Conservation (phyloP, 176 grass and related monocot genomes). For the Oryza nivara region DNA sequence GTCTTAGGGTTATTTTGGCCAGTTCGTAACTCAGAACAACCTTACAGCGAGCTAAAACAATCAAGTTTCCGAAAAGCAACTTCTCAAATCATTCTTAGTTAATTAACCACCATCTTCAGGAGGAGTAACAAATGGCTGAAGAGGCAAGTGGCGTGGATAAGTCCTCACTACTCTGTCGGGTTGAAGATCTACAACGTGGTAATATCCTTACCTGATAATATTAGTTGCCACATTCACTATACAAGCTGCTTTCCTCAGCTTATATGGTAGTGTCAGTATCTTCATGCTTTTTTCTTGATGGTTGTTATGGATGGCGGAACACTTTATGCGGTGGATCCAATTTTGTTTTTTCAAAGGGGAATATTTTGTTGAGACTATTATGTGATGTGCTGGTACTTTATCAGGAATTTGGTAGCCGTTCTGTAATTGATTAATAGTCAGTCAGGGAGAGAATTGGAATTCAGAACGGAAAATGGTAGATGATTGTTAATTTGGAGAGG, state of each 20-base stretch:
- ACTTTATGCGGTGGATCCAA: neutral
- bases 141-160: conserved; percentile 5
- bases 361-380: neutral
- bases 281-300: neutral
- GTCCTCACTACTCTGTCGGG: neutral
- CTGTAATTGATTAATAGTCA: neutral
- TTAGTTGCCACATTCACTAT: neutral
- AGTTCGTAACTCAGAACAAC: too few species aligned
- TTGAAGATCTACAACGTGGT: conserved; percentile 35
- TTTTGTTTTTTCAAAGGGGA: neutral
- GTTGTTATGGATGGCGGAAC: neutral
- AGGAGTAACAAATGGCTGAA: conserved; percentile 32
- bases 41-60: neutral
- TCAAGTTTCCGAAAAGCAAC: neutral
- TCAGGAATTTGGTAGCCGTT: neutral
- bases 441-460: conserved; percentile 1
- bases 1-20: too few species aligned
- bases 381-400: neutral
- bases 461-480: neutral
- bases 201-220: neutral
- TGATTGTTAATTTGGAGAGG: neutral
- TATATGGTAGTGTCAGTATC: neutral
- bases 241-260: neutral
- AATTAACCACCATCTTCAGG: neutral
- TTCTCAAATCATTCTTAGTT: neutral